These are phyloP conservation scores for Misopates orontium DNA, from an alignment of 257 asterid genomes.

Conservation along the genomic window DNA sequence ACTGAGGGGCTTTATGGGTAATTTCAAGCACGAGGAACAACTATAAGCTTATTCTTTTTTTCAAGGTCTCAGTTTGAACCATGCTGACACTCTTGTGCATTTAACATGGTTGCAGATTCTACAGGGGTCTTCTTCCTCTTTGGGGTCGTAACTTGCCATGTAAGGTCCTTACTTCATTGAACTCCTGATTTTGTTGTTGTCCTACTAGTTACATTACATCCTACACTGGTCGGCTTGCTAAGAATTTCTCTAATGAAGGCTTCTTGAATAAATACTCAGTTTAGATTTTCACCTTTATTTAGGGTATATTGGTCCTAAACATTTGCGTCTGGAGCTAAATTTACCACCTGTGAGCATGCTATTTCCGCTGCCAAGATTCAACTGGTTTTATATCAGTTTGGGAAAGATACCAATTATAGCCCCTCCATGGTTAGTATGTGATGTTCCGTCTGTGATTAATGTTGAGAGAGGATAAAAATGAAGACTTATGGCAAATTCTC, in stretches of 20 bases:
- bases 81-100: conserved; percentile 16
- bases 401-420: not conserved
- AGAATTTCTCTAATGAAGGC: not conserved
- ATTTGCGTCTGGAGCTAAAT: conserved; percentile 3
- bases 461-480: conserved; percentile 3
- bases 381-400: not conserved
- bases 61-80: conserved; percentile 8
- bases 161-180: conserved; percentile 32
- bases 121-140: conserved; percentile 71
- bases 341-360: not conserved
- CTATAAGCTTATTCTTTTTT: not conserved
- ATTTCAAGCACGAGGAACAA: not conserved
- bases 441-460: not conserved
- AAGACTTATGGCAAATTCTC: not conserved
- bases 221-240: not conserved
- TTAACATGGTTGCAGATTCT: conserved; percentile 49
- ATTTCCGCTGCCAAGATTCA: not conserved
- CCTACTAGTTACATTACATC: conserved; percentile 10
- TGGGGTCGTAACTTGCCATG: conserved; percentile 90
- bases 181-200: conserved; percentile 10
- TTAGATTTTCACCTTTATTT: conserved; percentile 4
- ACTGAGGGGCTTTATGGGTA: conserved; percentile 65
- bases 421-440: conserved; percentile 8
- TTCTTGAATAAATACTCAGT: conserved; percentile 4
- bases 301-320: not conserved